These are phyloP conservation scores for Echites panduratus DNA, from an alignment of 257 asterid genomes.

Conservation along the genomic window DNA sequence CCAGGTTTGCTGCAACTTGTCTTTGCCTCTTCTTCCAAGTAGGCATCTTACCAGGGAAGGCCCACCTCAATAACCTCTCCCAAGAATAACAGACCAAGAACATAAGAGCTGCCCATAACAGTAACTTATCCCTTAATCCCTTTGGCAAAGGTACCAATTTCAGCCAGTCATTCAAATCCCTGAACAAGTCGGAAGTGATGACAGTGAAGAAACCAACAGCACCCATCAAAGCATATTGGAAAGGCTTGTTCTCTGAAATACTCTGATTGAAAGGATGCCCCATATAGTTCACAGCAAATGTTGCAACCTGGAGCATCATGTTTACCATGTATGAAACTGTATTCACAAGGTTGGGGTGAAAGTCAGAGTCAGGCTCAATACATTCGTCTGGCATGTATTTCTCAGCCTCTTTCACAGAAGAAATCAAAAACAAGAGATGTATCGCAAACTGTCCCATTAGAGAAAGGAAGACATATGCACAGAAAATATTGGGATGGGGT, in stretches of 20 bases:
- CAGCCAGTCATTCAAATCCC: conserved; percentile 83
- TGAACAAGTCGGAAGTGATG: conserved; percentile 70
- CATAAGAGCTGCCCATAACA: conserved; percentile 67
- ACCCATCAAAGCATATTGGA: conserved; percentile 56
- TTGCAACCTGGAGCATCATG: conserved; percentile 96
- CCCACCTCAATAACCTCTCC: conserved; percentile 87
- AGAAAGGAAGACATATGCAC: conserved; percentile 87
- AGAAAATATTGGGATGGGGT: conserved; percentile 92
- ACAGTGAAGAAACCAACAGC: conserved; percentile 78
- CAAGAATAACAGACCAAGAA: conserved; percentile 64
- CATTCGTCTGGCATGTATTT: conserved; percentile 97
- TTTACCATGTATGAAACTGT: conserved; percentile 98
- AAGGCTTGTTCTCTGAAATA: conserved; percentile 74
- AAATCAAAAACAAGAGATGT: conserved; percentile 72
- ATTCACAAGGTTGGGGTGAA: conserved; percentile 91
- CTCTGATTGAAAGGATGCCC: conserved; percentile 99
- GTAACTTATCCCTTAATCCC: conserved; percentile 70
- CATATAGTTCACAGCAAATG: conserved; percentile 97
- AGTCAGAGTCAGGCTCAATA: conserved; percentile 84
- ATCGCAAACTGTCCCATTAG: conserved; percentile 83
- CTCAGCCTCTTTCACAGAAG: conserved; percentile 83
- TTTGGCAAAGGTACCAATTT: conserved; percentile 77
- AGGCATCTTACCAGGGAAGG: conserved; percentile 94
- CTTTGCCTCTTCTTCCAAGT: conserved; percentile 82
- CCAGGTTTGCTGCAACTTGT: conserved; percentile 42